phyloP scores from a whole-genome alignment of 2,329 filamentous ascomycete species.

The Eutypa lata region DNA sequence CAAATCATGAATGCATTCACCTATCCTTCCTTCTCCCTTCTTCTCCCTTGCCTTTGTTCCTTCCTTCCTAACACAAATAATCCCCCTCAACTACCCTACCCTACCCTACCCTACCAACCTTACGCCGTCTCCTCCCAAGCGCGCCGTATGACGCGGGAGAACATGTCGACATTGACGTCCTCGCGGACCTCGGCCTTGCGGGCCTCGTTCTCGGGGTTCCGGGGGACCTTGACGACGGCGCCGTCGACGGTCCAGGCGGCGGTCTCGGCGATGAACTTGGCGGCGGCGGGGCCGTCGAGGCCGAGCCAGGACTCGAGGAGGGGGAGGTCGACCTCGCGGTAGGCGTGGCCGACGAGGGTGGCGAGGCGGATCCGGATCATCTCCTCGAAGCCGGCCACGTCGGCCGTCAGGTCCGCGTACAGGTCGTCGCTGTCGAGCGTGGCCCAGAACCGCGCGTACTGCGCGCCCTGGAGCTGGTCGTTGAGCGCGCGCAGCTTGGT shows the following conservation, averaged over 20 bases:
- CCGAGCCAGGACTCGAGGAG: conserved; percentile 76
- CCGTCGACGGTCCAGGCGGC: conserved; percentile 81
- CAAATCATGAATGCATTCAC: conserved; percentile 2
- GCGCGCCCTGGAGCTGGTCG: conserved; percentile 81
- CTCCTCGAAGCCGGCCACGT: conserved; percentile 94
- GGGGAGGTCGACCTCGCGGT: conserved; percentile 66
- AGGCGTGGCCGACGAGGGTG: conserved; percentile 77
- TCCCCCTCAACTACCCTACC: not conserved
- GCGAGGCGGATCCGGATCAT: conserved; percentile 87
- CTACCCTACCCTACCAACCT: no score
- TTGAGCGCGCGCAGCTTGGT: conserved; percentile 82
- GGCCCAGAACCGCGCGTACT: conserved; percentile 91
- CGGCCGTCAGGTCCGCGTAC: conserved; percentile 91
- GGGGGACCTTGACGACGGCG: conserved; percentile 69
- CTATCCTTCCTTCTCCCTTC: not conserved
- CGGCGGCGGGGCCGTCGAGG: conserved; percentile 62
- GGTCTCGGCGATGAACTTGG: conserved; percentile 79
- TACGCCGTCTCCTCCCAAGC: conserved; percentile 80
- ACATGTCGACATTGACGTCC: conserved; percentile 89
- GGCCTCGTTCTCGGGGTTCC: conserved; percentile 96
- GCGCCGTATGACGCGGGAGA: conserved; percentile 73
- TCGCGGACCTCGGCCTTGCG: conserved; percentile 94
- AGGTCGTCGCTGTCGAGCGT: conserved; percentile 91
- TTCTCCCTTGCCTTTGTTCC: not conserved
- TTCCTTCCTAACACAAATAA: not conserved